These are phyloP conservation scores for Coix lacrymajobi DNA, from an alignment of 176 grass and related monocot genomes.

Conservation along the genomic window DNA sequence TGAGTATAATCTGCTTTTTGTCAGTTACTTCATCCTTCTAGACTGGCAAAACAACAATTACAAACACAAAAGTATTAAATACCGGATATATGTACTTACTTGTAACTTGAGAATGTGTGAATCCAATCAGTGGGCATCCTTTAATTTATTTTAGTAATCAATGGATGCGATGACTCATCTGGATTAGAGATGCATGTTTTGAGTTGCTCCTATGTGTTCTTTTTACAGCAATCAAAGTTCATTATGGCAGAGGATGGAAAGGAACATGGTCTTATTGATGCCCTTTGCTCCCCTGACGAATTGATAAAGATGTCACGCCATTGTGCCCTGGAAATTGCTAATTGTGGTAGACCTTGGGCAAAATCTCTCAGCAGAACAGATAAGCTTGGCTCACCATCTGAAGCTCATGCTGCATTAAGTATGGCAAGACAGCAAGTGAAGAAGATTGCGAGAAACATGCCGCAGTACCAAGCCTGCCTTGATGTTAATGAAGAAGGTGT, in stretches of 20 bases:
- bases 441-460: constrained; percentile 60
- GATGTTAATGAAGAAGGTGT: constrained; percentile 77
- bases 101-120: not conserved
- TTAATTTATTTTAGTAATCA: not conserved
- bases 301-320: constrained; percentile 59
- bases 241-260: constrained; percentile 69
- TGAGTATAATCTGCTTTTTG: constrained; percentile 41
- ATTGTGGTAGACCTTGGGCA: constrained; percentile 59
- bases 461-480: constrained; percentile 72
- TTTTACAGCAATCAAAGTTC: constrained; percentile 64
- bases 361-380: constrained; percentile 72
- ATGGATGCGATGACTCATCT: not conserved
- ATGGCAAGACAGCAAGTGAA: constrained; percentile 55
- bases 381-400: constrained; percentile 65
- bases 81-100: not conserved
- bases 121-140: not conserved
- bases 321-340: constrained; percentile 79
- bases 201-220: not conserved
- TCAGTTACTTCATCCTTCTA: not conserved
- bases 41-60: not conserved
- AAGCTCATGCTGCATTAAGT: constrained; percentile 63
- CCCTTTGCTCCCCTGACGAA: constrained; percentile 57
- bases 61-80: not conserved
- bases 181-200: not conserved
- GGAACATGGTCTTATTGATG: constrained; percentile 70